Percentiles rank a stretch among this genome's conserved stretches.
phyloP scores from a whole-genome alignment of 192 early-diverging fungal genomes.

The Irineochytrium annulatum region DNA sequence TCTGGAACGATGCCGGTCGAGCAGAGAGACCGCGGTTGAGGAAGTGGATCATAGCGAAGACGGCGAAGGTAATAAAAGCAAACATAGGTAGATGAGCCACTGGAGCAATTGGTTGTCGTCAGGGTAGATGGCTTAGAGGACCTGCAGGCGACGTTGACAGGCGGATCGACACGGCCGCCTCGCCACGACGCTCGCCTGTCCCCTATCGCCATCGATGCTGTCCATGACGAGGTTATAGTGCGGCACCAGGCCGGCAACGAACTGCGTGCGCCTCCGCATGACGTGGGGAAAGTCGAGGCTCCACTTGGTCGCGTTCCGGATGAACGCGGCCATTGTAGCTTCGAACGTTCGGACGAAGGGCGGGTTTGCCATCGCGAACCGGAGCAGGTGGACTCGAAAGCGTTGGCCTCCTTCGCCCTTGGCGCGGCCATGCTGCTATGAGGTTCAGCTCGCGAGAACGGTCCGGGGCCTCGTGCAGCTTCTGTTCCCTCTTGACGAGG shows the following conservation, averaged over 20 bases:
- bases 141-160: constrained; percentile 15
- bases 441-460: constrained; percentile 5
- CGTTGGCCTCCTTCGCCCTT: background rate
- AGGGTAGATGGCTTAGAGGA: constrained; percentile 15
- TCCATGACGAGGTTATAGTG: constrained; percentile 69
- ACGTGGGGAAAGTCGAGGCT: constrained; percentile 65
- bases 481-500: constrained; percentile 69
- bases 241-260: constrained; percentile 69
- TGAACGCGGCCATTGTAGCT: constrained; percentile 58
- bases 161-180: constrained; percentile 27
- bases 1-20: no score
- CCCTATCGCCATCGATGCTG: constrained; percentile 73
- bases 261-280: constrained; percentile 59
- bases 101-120: no score
- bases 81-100: no score
- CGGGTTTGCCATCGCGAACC: constrained; percentile 59
- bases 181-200: constrained; percentile 58
- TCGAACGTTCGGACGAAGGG: constrained; percentile 70
- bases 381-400: constrained; percentile 42
- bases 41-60: no score
- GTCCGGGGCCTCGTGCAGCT: constrained; percentile 76
- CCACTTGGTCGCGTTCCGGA: constrained; percentile 49
- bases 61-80: no score
- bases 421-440: constrained; percentile 9
- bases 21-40: no score